A percentile compares a stretch with the other conserved stretches of the same genome.
Evolutionary conservation across 495 filamentous ascomycete genomes (phyloP).

Genomic region (Venustampulla echinocandica): DNA sequence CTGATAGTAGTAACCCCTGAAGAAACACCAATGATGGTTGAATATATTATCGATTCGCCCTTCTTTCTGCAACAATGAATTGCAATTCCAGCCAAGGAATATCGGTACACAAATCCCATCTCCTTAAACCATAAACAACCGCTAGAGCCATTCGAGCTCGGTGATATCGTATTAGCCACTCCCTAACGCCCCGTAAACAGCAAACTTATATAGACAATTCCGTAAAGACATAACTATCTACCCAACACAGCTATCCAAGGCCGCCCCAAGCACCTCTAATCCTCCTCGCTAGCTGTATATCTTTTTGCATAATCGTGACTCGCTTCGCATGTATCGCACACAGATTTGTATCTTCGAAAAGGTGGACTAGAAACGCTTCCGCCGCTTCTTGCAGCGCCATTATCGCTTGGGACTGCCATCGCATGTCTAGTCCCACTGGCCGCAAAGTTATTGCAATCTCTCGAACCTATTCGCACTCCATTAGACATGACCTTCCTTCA

Average conservation of each 20-base stretch:
- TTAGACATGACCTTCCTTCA: background rate
- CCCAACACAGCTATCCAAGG: slow-evolving; percentile 22
- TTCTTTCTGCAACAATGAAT: too few relatives aligned
- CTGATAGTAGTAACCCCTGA: too few relatives aligned
- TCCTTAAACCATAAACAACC: background rate
- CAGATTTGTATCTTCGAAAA: slow-evolving; percentile 93
- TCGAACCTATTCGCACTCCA: slow-evolving; percentile 49
- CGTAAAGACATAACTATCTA: too few relatives aligned
- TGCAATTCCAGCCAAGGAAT: too few relatives aligned
- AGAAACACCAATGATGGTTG: too few relatives aligned
- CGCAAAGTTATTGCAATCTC: slow-evolving; percentile 61
- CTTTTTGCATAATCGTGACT: slow-evolving; percentile 96
- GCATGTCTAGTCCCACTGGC: slow-evolving; percentile 50
- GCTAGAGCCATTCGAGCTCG: background rate
- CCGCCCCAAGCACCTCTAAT: slow-evolving; percentile 61
- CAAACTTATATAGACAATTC: too few relatives aligned
- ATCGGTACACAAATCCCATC: background rate
- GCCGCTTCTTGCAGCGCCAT: slow-evolving; percentile 83
- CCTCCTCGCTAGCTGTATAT: slow-evolving; percentile 81
- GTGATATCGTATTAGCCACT: background rate
- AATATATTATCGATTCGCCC: too few relatives aligned
- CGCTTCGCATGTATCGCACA: slow-evolving; percentile 94
- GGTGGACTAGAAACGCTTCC: slow-evolving; percentile 85
- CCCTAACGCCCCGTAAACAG: background rate
- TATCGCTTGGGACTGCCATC: slow-evolving; percentile 91